Base-by-base conservation (phyloP, 495 filamentous ascomycete genomes). In the Neurospora sp. region DNA sequence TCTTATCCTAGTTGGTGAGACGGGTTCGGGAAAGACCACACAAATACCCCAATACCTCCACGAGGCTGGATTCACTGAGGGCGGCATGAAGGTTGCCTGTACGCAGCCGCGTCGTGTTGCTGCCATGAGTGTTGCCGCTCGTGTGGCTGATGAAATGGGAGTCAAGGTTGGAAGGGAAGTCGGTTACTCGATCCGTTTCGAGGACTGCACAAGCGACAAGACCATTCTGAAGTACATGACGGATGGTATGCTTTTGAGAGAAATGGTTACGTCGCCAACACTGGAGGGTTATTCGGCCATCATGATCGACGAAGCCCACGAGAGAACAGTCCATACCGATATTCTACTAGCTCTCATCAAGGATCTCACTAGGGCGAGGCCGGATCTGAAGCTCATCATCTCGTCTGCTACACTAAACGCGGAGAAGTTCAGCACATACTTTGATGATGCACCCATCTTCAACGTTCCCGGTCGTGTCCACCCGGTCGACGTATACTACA, bases 291-390 rank as follows among this genome's bases (percentile, higher is more conserved):
- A 98, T 78, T 91, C 93, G 1, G 93, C 91, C 4, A 79, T 99
- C 75, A 97, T 99, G 92, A 95, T 99, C 16, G 96, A 99, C 78
- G 96, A 99, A 80, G 96, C 96, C 20, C 96, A 99, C 87, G 96
- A 99, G 79, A 87, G 96, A 76, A 97, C 93, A 0, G 86, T 98
- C 12, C 89, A 92, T 54, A 97, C 96, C 2, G 96, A 99, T 81
- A 94, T 99, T 77, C 86, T 98, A 6, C 89, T 97, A 73, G 94
- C 93, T 40, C 86, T 99, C 41, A 87, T 97, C 69, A 98, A 98
- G 79, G 96, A 98, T 85, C 90, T 98, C 73, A 92, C 93, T 14
- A 87, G 93, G 73, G 92, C 91, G 69, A 85, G 95, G 35, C 93
- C 93, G 31, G 96, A 98, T 74, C 83, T 99, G 69, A 97, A 96